A percentile compares a stretch with the other conserved stretches of the same genome.
Evolutionary conservation across 2,329 filamentous ascomycete species (phyloP).

Genomic region (Trichoderma atrobrunneum): DNA sequence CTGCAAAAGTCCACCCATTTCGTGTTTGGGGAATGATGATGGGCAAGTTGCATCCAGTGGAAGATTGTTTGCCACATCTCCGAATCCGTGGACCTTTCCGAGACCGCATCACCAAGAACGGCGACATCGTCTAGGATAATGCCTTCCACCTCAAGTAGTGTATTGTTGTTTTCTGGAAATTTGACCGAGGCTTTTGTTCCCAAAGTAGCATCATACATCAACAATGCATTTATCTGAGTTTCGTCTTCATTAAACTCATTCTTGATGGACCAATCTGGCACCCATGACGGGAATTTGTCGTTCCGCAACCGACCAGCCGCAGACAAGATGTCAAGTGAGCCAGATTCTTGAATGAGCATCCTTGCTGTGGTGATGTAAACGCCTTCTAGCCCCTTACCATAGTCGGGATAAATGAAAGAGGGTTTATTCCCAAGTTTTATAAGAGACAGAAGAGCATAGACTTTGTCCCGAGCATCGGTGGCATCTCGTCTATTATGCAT

Average conservation of each 20-base stretch:
- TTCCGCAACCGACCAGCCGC: not conserved
- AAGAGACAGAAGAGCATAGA: not conserved
- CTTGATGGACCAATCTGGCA: not conserved
- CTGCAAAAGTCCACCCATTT: not conserved
- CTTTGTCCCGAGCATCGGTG: not conserved
- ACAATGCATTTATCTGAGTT: not conserved
- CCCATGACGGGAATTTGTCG: not conserved
- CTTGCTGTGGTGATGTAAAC: not conserved
- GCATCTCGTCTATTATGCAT: not conserved
- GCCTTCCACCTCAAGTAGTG: not conserved
- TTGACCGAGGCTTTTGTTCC: not conserved
- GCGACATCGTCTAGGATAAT: not conserved
- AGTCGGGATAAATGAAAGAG: not conserved
- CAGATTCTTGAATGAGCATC: not conserved
- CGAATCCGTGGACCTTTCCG: not conserved
- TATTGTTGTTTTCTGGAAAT: not conserved
- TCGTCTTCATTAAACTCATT: not conserved
- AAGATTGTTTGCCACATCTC: not conserved
- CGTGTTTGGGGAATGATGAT: not conserved
- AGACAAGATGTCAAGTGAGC: not conserved
- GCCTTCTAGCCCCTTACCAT: not conserved
- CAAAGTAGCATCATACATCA: not conserved
- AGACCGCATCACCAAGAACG: not conserved
- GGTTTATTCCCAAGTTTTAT: not conserved
- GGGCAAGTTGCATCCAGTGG: not conserved